These are phyloP conservation scores for Tetrapisispora fleetii DNA, from an alignment of 805 yeast genomes.

Conservation along the genomic window DNA sequence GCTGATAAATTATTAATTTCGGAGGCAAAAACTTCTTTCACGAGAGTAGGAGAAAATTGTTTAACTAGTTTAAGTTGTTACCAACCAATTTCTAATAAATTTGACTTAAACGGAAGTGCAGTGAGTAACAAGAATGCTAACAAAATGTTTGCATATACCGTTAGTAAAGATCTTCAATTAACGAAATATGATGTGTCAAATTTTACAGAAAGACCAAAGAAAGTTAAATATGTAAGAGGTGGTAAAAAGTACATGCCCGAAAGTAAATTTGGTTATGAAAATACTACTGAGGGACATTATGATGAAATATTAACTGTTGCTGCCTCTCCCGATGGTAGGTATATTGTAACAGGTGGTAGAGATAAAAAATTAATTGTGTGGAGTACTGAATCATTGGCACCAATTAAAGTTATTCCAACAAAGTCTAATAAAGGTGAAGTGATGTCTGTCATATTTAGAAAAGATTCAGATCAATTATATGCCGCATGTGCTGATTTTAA, in stretches of 20 bases:
- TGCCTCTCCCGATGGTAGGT: constrained; percentile 78
- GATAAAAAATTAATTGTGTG: constrained; percentile 77
- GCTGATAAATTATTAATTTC: constrained; percentile 39
- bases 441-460: constrained; percentile 64
- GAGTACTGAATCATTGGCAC: constrained; percentile 70
- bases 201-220: constrained; percentile 48
- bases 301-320: constrained; percentile 72
- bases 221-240: constrained; percentile 56
- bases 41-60: constrained; percentile 53
- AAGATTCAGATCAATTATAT: constrained; percentile 73
- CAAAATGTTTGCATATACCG: constrained; percentile 58
- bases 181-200: constrained; percentile 69
- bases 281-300: constrained; percentile 58
- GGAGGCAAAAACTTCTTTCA: constrained; percentile 35
- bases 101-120: constrained; percentile 6
- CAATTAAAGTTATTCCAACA: constrained; percentile 69
- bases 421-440: constrained; percentile 63
- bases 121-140: constrained; percentile 37
- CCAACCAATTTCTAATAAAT: constrained; percentile 30
- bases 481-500: constrained; percentile 91
- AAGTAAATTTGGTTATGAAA: constrained; percentile 33
- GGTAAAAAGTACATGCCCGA: constrained; percentile 39
- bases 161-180: constrained; percentile 70
- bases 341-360: constrained; percentile 82
- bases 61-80: constrained; percentile 37